A percentile compares a stretch with the other conserved stretches of the same genome.
Evolutionary conservation across 805 yeast genomes (phyloP).

Genomic region (Ogataea chonburiensis): DNA sequence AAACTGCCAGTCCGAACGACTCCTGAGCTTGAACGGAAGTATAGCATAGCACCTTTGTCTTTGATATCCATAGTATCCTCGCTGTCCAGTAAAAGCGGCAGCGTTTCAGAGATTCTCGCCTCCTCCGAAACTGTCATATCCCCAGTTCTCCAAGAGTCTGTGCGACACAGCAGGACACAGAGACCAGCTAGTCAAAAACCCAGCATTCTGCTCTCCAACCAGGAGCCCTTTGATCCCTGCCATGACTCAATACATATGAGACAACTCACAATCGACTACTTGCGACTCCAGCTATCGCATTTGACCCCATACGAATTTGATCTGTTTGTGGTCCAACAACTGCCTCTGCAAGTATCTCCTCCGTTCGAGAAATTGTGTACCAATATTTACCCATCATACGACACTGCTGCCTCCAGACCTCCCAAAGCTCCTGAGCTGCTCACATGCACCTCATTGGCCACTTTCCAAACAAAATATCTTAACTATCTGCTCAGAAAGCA

Average conservation of each 20-base stretch:
- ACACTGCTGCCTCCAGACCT: background rate
- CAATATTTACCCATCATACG: background rate
- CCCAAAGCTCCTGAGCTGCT: conserved; percentile 9
- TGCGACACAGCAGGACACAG: too few species aligned
- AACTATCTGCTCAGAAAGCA: conserved; percentile 10
- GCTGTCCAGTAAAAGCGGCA: too few species aligned
- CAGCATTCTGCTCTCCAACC: conserved; percentile 5
- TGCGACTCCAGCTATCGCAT: conserved; percentile 8
- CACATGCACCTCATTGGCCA: conserved; percentile 14
- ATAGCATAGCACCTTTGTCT: too few species aligned
- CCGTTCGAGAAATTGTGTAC: conserved; percentile 1
- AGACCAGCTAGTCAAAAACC: too few species aligned
- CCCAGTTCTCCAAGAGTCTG: too few species aligned
- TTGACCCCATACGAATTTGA: conserved; percentile 11
- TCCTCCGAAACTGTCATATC: too few species aligned
- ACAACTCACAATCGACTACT: conserved; percentile 12
- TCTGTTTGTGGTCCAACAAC: conserved; percentile 9
- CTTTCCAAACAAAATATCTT: conserved; percentile 16
- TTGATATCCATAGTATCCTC: too few species aligned
- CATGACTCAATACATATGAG: conserved; percentile 11
- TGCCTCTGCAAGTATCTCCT: conserved; percentile 17
- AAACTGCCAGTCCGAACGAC: too few species aligned
- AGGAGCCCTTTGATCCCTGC: background rate
- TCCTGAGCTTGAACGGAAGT: too few species aligned
- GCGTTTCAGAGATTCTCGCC: too few species aligned